phyloP scores from a whole-genome alignment of 495 filamentous ascomycete species.

The Aspergillus sclerotioniger region DNA sequence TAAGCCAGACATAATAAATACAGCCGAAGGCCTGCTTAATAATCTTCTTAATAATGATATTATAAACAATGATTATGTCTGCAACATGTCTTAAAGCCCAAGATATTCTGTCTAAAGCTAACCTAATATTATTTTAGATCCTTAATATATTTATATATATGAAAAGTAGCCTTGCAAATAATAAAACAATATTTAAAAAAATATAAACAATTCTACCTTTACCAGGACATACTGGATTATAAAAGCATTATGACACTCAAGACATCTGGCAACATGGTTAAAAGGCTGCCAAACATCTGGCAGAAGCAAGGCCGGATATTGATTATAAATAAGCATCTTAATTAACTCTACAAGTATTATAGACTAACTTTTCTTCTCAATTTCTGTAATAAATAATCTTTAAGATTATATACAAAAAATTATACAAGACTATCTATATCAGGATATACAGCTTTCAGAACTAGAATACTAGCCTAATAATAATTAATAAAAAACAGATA shows the following conservation, averaged over 20 bases:
- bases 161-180: conserved; percentile 11
- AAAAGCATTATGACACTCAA: conserved; percentile 17
- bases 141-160: conserved; percentile 24
- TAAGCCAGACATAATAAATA: conserved; percentile 4
- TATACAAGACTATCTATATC: conserved; percentile 16
- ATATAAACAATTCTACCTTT: conserved; percentile 17
- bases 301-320: conserved; percentile 20
- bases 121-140: conserved; percentile 17
- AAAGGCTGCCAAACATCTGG: conserved; percentile 20
- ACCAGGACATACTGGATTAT: conserved; percentile 22
- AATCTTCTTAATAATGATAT: conserved; percentile 25
- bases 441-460: conserved; percentile 19
- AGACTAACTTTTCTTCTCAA: conserved; percentile 9
- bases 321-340: conserved; percentile 20
- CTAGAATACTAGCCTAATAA: conserved; percentile 22
- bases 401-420: conserved; percentile 18
- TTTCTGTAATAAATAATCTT: conserved; percentile 13
- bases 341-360: neutral
- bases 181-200: conserved; percentile 17
- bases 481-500: too few species aligned
- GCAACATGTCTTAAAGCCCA: neutral
- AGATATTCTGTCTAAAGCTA: neutral
- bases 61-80: conserved; percentile 24
- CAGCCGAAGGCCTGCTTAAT: conserved; percentile 17
- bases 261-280: conserved; percentile 16